Evolutionary conservation across 2,329 filamentous ascomycete species (phyloP).

Genomic region (Fusarium sp.): DNA sequence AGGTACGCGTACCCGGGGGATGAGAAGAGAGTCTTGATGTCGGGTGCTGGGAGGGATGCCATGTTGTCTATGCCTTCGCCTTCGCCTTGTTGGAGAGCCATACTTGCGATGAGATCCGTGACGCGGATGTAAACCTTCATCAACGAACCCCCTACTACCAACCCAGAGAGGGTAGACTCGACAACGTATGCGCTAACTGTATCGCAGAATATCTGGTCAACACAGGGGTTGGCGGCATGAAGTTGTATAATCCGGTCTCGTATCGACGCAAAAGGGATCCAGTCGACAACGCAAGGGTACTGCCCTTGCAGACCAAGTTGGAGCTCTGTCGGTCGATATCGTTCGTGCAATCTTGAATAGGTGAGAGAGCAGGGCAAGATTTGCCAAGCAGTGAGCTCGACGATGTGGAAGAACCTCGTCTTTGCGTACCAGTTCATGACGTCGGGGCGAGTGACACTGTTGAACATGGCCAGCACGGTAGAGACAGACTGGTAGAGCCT

Average conservation of each 20-base stretch:
- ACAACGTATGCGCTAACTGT: neutral
- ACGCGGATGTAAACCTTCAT: neutral
- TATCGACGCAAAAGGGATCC: neutral
- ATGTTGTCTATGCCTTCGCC: neutral
- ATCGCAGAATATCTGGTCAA: neutral
- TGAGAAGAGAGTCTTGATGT: neutral
- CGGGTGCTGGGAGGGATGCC: neutral
- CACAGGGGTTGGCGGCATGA: neutral
- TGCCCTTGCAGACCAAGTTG: neutral
- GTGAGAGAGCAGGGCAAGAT: slow-evolving; percentile 45
- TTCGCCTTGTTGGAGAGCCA: neutral
- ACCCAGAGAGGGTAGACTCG: neutral
- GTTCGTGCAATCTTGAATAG: slow-evolving; percentile 12
- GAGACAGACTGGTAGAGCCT: neutral
- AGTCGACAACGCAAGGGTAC: neutral
- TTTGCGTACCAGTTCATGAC: slow-evolving; percentile 56
- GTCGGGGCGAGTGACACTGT: slow-evolving; percentile 49
- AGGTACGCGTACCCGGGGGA: neutral
- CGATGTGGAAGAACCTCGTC: slow-evolving; percentile 49
- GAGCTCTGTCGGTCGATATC: neutral
- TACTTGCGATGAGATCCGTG: neutral
- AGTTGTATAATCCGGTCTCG: neutral
- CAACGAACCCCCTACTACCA: neutral
- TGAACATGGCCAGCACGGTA: slow-evolving; percentile 41
- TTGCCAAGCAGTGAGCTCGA: slow-evolving; percentile 50